Conservation (phyloP, 345 rosid genomes). For the Lagerstroemia speciosa region DNA sequence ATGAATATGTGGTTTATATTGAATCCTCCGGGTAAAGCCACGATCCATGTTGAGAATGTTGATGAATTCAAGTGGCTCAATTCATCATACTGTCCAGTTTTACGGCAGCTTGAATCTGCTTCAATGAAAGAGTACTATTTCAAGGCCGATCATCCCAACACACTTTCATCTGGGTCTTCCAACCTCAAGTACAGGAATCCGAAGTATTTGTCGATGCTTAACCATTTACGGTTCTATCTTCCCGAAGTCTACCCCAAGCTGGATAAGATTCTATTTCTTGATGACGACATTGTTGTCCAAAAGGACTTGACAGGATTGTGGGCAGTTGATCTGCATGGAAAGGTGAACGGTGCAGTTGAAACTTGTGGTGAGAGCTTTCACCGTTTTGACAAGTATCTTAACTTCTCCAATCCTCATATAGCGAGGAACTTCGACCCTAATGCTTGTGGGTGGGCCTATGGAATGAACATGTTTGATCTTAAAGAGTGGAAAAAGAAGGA, state of each 20-base stretch:
- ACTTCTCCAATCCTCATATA: slow-evolving; percentile 89
- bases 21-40: slow-evolving; percentile 89
- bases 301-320: slow-evolving; percentile 86
- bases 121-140: slow-evolving; percentile 96
- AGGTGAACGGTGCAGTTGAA: slow-evolving; percentile 97
- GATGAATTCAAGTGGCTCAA: slow-evolving; percentile 99
- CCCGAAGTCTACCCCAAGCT: slow-evolving; percentile 89
- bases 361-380: slow-evolving; percentile 99
- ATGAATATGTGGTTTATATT: slow-evolving; percentile 98
- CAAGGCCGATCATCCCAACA: slow-evolving; percentile 88
- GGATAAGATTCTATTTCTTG: slow-evolving; percentile 87
- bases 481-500: slow-evolving; percentile 89
- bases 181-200: slow-evolving; percentile 96
- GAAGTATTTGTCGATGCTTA: slow-evolving; percentile 94
- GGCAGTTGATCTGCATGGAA: slow-evolving; percentile 76
- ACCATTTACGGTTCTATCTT: slow-evolving; percentile 91
- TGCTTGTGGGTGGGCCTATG: slow-evolving; percentile 99
- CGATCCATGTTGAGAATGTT: slow-evolving; percentile 94
- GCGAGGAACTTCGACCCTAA: slow-evolving; percentile 82
- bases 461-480: slow-evolving; percentile 95
- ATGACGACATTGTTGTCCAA: slow-evolving; percentile 97
- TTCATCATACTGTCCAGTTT: slow-evolving; percentile 93
- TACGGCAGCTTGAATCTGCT: slow-evolving; percentile 86
- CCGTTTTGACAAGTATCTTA: slow-evolving; percentile 90
- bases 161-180: slow-evolving; percentile 70